Evolutionary conservation across 495 filamentous ascomycete species (phyloP), one percentile per base, ranked within the genome.

Genomic region (Umbilicaria muhlenbergii): DNA sequence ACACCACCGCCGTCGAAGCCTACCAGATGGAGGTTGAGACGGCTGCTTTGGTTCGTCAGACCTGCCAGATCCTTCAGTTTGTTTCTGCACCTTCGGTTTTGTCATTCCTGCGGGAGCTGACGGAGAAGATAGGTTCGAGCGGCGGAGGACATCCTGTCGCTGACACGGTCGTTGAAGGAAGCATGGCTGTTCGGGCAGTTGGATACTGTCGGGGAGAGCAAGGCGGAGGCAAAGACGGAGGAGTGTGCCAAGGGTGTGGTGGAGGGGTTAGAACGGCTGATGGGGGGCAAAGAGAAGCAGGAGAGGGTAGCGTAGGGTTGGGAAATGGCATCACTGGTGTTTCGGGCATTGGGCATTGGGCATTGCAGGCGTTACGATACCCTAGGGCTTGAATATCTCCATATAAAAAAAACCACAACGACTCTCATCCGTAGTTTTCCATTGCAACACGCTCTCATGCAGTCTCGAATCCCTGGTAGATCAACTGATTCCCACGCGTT

Each of bases 101-200:
- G 24, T 28, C 8, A 10, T 0, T 1, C 24, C 24, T 28, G 24
- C 24, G 3, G 3, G 0, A 15, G 35, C 39, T 41, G 14, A 43
- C 13, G 1, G 0, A 19, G 35, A 11, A 31, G 11, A 14, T 18
- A 81, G 78, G 66, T 81, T 51, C 74, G 74, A 36, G 69, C 75
- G 11, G 73, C 73, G 10, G 81, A 85, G 58, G 78, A 85, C 41
- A 56, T 81, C 16, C 63, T 81, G 33, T 63, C 68, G 11, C 53
- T 85, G 12, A 80, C 72, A 31, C 69, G 80, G 12, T 60, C 65
- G 6, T 62, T 85, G 63, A 81, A 84, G 58, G 81, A 85, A 51
- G 67, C 73, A n/a, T 85, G 80, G 80, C 62, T 83, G 18, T 82
- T 81, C 51, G 80, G 81, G 13, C 71, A 77, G 46, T 63, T 84